phyloP scores from a whole-genome alignment of 257 asterid genomes.

The Euphrasia confusa region DNA sequence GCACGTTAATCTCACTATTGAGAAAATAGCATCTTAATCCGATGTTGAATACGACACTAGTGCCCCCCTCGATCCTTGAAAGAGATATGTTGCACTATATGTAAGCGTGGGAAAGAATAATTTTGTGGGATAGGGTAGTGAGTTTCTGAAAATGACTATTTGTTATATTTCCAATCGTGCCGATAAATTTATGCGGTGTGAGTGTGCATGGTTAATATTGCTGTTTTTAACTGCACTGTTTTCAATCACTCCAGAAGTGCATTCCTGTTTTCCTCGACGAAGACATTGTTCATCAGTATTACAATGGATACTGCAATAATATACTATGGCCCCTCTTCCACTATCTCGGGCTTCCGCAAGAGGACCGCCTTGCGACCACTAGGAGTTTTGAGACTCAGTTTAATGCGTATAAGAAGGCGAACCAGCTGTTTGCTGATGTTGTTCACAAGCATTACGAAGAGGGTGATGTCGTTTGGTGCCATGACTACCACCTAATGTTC shows the following conservation, averaged over 20 bases:
- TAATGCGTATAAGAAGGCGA: slow-evolving; percentile 72
- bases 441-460: slow-evolving; percentile 66
- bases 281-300: background rate
- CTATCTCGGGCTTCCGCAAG: background rate
- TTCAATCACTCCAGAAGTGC: background rate
- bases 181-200: too few relatives aligned
- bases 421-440: slow-evolving; percentile 82
- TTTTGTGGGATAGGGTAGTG: too few relatives aligned
- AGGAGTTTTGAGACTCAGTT: slow-evolving; percentile 82
- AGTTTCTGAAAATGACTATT: background rate
- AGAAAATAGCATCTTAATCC: too few relatives aligned
- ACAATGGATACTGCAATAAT: background rate
- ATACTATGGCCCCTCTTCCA: slow-evolving; percentile 2
- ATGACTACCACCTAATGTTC: slow-evolving; percentile 85
- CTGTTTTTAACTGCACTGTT: background rate
- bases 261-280: background rate
- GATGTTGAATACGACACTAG: too few relatives aligned
- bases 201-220: background rate
- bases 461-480: slow-evolving; percentile 90
- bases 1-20: background rate
- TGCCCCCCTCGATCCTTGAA: too few relatives aligned
- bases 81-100: background rate
- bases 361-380: slow-evolving; percentile 81
- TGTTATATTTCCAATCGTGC: background rate
- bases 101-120: too few relatives aligned